A percentile compares a stretch with the other conserved stretches of the same genome.
Conservation (phyloP, 1,284 basidiomycete species). For the Cryptococcus floricola region DNA sequence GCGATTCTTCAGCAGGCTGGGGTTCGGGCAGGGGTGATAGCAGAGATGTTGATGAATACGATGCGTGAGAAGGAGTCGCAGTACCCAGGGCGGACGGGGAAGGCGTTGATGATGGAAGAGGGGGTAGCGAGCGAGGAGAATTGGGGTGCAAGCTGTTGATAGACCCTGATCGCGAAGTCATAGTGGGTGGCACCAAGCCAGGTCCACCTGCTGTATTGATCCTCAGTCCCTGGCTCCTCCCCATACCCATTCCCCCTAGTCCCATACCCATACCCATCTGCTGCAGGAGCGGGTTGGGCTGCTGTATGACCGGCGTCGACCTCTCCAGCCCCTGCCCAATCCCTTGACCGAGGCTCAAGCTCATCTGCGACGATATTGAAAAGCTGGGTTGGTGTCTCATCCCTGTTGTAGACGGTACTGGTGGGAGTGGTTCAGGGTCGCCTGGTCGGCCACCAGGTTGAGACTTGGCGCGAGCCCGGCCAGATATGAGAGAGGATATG, state of each 20-base stretch:
- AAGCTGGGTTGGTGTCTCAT: constrained; percentile 22
- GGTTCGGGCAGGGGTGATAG: constrained; percentile 36
- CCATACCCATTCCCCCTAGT: background rate
- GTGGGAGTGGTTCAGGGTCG: constrained; percentile 6
- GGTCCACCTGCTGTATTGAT: constrained; percentile 8
- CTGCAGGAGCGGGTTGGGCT: background rate
- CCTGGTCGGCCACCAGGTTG: constrained; percentile 39
- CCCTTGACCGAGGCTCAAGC: background rate
- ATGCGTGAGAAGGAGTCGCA: constrained; percentile 6
- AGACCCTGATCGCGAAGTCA: background rate
- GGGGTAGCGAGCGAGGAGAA: background rate
- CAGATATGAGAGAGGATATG: background rate
- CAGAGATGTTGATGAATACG: constrained; percentile 11
- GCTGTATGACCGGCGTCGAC: background rate
- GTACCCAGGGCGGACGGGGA: constrained; percentile 11
- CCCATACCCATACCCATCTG: background rate
- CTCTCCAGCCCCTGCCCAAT: background rate
- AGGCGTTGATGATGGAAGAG: constrained; percentile 1
- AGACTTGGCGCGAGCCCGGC: constrained; percentile 30
- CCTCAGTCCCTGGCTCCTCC: constrained; percentile 1
- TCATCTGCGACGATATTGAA: constrained; percentile 14
- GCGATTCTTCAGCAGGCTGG: constrained; percentile 63
- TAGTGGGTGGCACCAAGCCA: constrained; percentile 17
- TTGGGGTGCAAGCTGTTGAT: background rate
- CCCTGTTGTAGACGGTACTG: constrained; percentile 1